phyloP scores from a whole-genome alignment of 768 basidiomycete species.

The Nevesoporus exiguus region DNA sequence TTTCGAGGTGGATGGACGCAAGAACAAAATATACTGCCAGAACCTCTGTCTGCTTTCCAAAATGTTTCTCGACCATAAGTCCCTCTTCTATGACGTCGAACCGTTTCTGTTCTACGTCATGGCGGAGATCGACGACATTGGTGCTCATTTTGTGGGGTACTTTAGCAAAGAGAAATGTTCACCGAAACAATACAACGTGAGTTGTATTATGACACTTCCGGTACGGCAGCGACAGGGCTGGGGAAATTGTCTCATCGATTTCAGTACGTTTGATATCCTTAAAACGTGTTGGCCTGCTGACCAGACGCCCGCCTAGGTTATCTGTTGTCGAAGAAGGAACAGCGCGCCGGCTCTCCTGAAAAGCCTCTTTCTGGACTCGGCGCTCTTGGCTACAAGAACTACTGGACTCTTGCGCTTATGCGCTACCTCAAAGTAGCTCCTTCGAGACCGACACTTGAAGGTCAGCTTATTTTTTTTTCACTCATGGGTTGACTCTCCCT shows the following conservation, averaged over 20 bases:
- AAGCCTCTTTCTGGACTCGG: conserved; percentile 93
- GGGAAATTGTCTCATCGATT: conserved; percentile 97
- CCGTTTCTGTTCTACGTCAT: conserved; percentile 99
- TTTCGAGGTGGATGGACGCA: conserved; percentile 97
- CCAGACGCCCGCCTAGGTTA: conserved; percentile 60
- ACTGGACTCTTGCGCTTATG: conserved; percentile 90
- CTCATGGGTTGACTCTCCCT: conserved; percentile 13
- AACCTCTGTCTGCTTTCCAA: conserved; percentile 96
- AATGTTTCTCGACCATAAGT: conserved; percentile 99
- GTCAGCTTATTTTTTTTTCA: conserved; percentile 39
- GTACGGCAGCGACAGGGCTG: conserved; percentile 93
- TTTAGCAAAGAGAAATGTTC: conserved; percentile 99
- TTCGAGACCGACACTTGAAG: conserved; percentile 67
- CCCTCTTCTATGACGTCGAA: conserved; percentile 98
- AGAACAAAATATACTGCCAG: conserved; percentile 99
- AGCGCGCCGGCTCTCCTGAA: conserved; percentile 86
- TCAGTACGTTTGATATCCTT: conserved; percentile 55
- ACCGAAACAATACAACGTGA: conserved; percentile 94
- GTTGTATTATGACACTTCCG: conserved; percentile 99
- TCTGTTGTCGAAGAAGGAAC: conserved; percentile 92
- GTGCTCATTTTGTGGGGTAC: conserved; percentile 94
- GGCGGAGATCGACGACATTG: conserved; percentile 84
- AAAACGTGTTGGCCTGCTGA: conserved; percentile 2
- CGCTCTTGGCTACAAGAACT: conserved; percentile 89
- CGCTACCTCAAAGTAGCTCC: conserved; percentile 64